phyloP scores from a whole-genome alignment of 345 rosid species.

The Murraya paniculata region DNA sequence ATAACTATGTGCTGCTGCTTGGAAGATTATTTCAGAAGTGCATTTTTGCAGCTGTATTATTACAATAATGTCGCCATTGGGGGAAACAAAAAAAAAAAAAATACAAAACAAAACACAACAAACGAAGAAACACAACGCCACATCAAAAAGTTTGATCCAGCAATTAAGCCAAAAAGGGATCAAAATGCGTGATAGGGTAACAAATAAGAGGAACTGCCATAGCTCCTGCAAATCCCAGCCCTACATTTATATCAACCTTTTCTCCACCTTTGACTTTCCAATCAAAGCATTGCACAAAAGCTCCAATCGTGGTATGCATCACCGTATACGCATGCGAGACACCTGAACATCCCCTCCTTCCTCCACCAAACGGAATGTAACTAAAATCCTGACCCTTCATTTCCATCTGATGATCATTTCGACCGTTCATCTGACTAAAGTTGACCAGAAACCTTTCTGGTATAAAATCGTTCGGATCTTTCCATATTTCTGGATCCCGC shows the following conservation, averaged over 20 bases:
- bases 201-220: conserved; percentile 54
- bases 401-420: conserved; percentile 4
- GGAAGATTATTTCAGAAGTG: no score
- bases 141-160: no score
- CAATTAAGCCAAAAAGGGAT: conserved; percentile 16
- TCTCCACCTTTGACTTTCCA: conserved; percentile 36
- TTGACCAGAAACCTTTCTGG: conserved; percentile 40
- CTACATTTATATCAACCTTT: conserved; percentile 26
- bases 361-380: conserved; percentile 46
- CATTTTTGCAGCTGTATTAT: no score
- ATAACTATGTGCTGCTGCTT: no score
- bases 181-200: conserved; percentile 34
- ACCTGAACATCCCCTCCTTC: conserved; percentile 41
- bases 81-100: no score
- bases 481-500: conserved; percentile 36
- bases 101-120: no score
- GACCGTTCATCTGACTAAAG: neutral
- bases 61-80: no score
- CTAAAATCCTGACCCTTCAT: conserved; percentile 23
- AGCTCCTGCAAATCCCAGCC: conserved; percentile 33
- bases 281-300: conserved; percentile 46
- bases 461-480: conserved; percentile 25
- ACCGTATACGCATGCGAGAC: conserved; percentile 17
- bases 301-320: conserved; percentile 33
- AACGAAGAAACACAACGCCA: no score